These are phyloP conservation scores for Wickerhamiella galacta DNA, from an alignment of 805 yeast species.

Conservation along the genomic window DNA sequence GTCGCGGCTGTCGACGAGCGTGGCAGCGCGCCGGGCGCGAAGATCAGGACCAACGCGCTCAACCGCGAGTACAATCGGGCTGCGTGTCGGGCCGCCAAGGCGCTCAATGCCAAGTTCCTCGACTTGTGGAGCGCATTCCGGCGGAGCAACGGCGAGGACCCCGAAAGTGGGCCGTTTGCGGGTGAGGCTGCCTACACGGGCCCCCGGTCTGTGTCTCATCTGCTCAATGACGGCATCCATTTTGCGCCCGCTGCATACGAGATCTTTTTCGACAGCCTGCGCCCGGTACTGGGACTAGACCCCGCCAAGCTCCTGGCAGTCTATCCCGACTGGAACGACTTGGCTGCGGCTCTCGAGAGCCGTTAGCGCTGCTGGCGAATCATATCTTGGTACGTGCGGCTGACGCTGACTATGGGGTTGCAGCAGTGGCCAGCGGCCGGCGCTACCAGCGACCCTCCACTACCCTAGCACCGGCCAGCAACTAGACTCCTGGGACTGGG, in stretches of 20 bases:
- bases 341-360: no score
- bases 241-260: slow-evolving; percentile 38
- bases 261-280: slow-evolving; percentile 30
- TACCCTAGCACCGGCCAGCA: no score
- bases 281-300: slow-evolving; percentile 10
- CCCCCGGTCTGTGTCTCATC: slow-evolving; percentile 6
- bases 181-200: slow-evolving; percentile 6
- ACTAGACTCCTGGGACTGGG: no score
- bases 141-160: slow-evolving; percentile 27
- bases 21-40: slow-evolving; percentile 22
- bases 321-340: slow-evolving; percentile 2
- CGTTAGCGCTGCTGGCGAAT: no score
- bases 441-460: no score
- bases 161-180: slow-evolving; percentile 16
- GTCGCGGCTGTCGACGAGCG: slow-evolving; percentile 35
- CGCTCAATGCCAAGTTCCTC: slow-evolving; percentile 38
- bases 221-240: slow-evolving; percentile 44
- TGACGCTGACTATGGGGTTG: no score
- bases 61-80: slow-evolving; percentile 37
- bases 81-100: slow-evolving; percentile 29
- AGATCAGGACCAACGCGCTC: slow-evolving; percentile 31
- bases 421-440: no score
- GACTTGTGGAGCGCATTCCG: slow-evolving; percentile 34
- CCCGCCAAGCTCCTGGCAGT: slow-evolving; percentile 2
- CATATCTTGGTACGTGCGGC: no score